Evolutionary conservation across 176 grass and related monocot genomes (phyloP), one percentile per base, ranked within the genome.

Genomic region (Oryza brachyantha): DNA sequence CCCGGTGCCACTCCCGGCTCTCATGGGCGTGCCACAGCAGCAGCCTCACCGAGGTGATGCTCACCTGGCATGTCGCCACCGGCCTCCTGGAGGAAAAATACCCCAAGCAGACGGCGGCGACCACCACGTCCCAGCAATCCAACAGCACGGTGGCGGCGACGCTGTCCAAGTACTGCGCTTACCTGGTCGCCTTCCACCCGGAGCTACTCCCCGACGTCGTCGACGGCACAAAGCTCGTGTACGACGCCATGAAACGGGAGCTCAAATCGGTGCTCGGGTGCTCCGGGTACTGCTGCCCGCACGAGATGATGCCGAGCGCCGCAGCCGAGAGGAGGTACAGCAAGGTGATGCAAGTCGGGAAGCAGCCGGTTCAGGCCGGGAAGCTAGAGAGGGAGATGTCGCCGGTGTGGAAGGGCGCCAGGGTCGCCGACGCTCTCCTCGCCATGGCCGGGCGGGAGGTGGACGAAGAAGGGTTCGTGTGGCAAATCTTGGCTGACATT

Each of bases 41-140:
- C 0, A 65, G 70, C 42, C 3, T 82, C 16, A 4, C 59, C 1
- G 79, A 82, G 58, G 39, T 64, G 5, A 52, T 82, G 38, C 79
- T 82, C 13, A 66, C 42, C 0, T 82, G 70, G 70, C 70, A 82
- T 59, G 29, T 74, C 7, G 60, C 70, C 32, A 74, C 80, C 22
- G 37, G 31, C 24, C 2, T 65, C 29, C 0, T 82, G 31, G 80
- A 82, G 80, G 80, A 29, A 42, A 8, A 13, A 22, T 22, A 5
- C 13, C 37, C 36, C 1, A 17, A 37, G 3, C 39, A 8, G 3
- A 3, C 35, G 4, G 5, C 4, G 2, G 35, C 35, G n/a, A n/a
- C n/a, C n/a, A n/a, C n/a, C n/a, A n/a, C n/a, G n/a, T 12, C n/a
- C 1, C 13, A 13, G 16, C 32, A 2, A 2, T 17, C 3, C 3